A percentile compares a stretch with the other conserved stretches of the same genome.
phyloP scores from a whole-genome alignment of 129 eudicot genomes.

The Daucus carota region DNA sequence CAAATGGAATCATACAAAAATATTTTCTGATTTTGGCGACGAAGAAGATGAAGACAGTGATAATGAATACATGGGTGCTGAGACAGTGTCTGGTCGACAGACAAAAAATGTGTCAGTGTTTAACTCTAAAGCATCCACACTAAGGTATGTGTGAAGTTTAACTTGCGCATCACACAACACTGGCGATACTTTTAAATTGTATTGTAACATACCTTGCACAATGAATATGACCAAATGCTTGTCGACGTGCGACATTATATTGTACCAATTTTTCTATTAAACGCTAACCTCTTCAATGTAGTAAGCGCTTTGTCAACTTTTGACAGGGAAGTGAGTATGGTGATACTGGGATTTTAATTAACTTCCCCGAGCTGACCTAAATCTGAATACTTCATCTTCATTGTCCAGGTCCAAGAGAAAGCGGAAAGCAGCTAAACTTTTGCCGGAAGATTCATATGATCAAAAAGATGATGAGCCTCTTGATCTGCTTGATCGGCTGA shows the following conservation, averaged over 20 bases:
- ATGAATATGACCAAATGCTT: not conserved
- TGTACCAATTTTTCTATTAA: not conserved
- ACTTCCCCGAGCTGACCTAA: not conserved
- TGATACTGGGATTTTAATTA: not conserved
- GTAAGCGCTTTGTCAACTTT: not conserved
- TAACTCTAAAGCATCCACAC: constrained; percentile 37
- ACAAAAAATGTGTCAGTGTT: constrained; percentile 28
- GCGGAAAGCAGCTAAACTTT: constrained; percentile 43
- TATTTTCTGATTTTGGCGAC: constrained; percentile 81
- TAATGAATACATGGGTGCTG: constrained; percentile 39
- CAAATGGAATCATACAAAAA: constrained; percentile 92
- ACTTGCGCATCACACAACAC: not conserved
- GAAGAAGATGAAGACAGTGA: constrained; percentile 51
- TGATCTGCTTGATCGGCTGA: constrained; percentile 75
- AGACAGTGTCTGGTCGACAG: constrained; percentile 36
- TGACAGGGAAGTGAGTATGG: too few species aligned
- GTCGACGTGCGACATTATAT: not conserved
- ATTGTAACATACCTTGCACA: not conserved
- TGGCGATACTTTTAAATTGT: not conserved
- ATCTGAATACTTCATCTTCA: not conserved
- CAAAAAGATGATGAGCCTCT: constrained; percentile 81
- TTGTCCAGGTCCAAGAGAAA: constrained; percentile 53
- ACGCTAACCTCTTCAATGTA: not conserved
- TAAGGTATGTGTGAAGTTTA: constrained; percentile 33
- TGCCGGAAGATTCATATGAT: constrained; percentile 70